Evolutionary conservation across 2,329 filamentous ascomycete species (phyloP), one percentile per base, ranked within the genome.

Genomic region (Aspergillus sp.): DNA sequence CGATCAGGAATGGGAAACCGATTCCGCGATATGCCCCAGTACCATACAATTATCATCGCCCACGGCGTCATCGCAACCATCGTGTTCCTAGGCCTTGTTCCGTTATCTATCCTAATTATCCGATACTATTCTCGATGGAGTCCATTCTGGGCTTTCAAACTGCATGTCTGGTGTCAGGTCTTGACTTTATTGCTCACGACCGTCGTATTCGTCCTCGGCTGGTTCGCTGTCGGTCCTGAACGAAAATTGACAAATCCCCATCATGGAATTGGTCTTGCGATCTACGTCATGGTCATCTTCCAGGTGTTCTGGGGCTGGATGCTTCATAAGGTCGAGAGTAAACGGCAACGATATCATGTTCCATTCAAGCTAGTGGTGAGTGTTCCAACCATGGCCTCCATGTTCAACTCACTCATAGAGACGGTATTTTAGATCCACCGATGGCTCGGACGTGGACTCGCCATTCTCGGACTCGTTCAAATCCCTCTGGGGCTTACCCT

Each of bases 401-500:
- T 33, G 16, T 11, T 43, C 32, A 2, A 26, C 30, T 8, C 22
- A 35, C 45, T 36, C 17, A 48, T 35, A 20, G 10, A 62, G n/a
- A 5, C 78, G 6, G 76, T 17, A 80, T 79, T 79, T 35, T 79
- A 88, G 79, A 71, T 97, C 40, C 94, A 99, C 73, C 88, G 92
- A 67, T 96, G 94, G 90, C 74, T 89, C 16, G 94, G 94, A 16
- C 81, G 92, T 52, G 76, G 82, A 0, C 84, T 93, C 62, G 87
- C 89, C 2, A 73, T 97, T 16, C 77, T 99, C 3, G 94, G 90
- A 0, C 85, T 97, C 59, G 82, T 86, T 3, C 94, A 99, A 68
- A 84, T 99, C 10, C 88, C 94, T 0, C 79, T 99, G 0, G 94
- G 94, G 0, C 78, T 99, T 44, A 92, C 92, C 0, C 79, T 99